A percentile compares a stretch with the other conserved stretches of the same genome.
Conservation (phyloP, 768 basidiomycete genomes). For the Trametes meyenii region DNA sequence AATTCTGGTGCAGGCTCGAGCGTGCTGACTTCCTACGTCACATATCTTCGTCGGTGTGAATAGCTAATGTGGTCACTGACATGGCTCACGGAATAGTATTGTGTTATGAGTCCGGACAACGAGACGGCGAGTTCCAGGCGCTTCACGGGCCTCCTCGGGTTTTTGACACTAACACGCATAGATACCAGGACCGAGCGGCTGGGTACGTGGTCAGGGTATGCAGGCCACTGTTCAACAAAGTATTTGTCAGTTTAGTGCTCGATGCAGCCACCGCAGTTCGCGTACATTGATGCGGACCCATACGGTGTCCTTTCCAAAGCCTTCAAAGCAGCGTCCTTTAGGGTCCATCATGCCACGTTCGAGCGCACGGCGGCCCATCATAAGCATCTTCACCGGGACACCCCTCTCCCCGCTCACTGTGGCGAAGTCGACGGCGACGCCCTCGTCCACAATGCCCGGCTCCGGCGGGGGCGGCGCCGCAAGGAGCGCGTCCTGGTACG, state of each 20-base stretch:
- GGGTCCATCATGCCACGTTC: slow-evolving; percentile 1
- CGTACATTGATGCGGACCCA: slow-evolving; percentile 18
- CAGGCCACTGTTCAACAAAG: slow-evolving; percentile 9
- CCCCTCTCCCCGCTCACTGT: slow-evolving; percentile 6
- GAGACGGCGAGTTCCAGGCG: slow-evolving; percentile 11
- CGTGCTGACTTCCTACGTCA: slow-evolving; percentile 3
- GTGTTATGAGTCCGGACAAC: slow-evolving; percentile 5
- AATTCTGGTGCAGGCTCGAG: slow-evolving; percentile 13
- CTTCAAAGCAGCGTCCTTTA: slow-evolving; percentile 2
- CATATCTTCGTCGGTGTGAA: background rate
- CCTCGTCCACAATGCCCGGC: background rate
- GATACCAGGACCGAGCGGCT: slow-evolving; percentile 2
- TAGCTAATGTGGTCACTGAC: background rate
- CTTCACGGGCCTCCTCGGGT: slow-evolving; percentile 6
- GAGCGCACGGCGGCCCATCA: slow-evolving; percentile 14
- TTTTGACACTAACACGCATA: background rate
- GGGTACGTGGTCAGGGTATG: slow-evolving; percentile 12
- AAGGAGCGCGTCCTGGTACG: slow-evolving; percentile 9
- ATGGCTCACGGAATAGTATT: slow-evolving; percentile 9
- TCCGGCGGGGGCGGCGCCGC: background rate
- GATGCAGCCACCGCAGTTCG: background rate
- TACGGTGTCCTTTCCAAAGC: slow-evolving; percentile 3
- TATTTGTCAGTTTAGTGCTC: background rate
- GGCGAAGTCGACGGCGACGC: background rate
- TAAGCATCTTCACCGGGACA: slow-evolving; percentile 9